These are phyloP conservation scores for Euclidium syriacum DNA, from an alignment of 345 rosid species.

Conservation along the genomic window DNA sequence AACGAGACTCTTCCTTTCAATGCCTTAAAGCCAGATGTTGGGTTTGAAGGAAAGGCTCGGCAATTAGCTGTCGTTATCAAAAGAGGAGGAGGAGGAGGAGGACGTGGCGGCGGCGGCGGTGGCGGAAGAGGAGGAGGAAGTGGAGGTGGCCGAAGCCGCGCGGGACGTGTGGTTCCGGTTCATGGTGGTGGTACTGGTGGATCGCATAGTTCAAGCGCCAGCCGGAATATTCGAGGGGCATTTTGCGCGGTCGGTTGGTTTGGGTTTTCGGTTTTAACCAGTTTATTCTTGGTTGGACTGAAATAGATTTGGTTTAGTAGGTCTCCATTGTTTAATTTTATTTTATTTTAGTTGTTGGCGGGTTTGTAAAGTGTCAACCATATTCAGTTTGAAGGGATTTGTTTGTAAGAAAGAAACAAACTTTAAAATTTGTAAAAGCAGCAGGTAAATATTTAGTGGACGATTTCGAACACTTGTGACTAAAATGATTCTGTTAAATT, in stretches of 20 bases:
- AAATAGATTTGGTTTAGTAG: too few species aligned
- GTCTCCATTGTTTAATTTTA: too few species aligned
- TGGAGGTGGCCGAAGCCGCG: background rate
- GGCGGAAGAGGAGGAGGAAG: background rate
- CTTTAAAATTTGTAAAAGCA: too few species aligned
- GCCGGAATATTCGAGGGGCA: background rate
- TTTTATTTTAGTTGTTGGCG: background rate
- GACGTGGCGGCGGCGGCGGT: background rate
- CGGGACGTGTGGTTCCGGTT: background rate
- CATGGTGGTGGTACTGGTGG: background rate
- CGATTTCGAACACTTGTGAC: too few species aligned
- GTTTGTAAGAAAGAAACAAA: too few species aligned
- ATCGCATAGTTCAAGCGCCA: slow-evolving; percentile 9
- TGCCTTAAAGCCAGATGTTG: slow-evolving; percentile 2
- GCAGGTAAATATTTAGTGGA: too few species aligned
- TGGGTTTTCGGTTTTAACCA: background rate
- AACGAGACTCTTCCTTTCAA: background rate
- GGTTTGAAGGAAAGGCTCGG: slow-evolving; percentile 13
- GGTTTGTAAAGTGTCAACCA: too few species aligned
- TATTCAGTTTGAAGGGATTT: too few species aligned
- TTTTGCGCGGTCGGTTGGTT: slow-evolving; percentile 3
- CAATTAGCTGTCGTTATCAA: slow-evolving; percentile 20
- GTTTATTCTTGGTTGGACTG: background rate
- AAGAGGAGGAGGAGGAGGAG: slow-evolving; percentile 17
- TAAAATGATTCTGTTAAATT: too few species aligned